Conservation (phyloP, 2,329 filamentous ascomycete species). For the Mycosphaerella sp. region DNA sequence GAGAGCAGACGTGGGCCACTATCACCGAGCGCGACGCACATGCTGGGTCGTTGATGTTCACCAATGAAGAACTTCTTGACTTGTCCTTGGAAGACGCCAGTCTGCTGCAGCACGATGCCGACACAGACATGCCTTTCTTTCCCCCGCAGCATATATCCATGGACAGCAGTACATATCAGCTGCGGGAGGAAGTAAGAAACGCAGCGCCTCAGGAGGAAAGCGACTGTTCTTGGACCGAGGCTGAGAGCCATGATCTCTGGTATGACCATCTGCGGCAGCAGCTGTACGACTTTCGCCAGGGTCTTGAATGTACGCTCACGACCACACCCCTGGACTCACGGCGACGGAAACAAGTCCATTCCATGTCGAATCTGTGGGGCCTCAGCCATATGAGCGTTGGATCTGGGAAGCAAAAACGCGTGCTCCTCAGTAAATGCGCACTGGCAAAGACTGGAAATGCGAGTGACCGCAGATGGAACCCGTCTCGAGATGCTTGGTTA, state of each 20-base stretch:
- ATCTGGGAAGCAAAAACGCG: not conserved
- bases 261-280: slow-evolving; percentile 8
- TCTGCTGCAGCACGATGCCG: not conserved
- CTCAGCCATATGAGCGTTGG: slow-evolving; percentile 13
- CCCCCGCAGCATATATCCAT: not conserved
- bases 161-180: not conserved
- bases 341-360: slow-evolving; percentile 14
- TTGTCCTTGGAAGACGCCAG: slow-evolving; percentile 1
- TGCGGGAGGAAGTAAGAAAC: not conserved
- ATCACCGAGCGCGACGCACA: not conserved
- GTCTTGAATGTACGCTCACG: slow-evolving; percentile 6
- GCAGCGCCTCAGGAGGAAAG: slow-evolving; percentile 8
- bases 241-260: slow-evolving; percentile 13
- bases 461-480: slow-evolving; percentile 10
- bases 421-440: slow-evolving; percentile 11
- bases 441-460: slow-evolving; percentile 6
- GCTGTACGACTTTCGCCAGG: slow-evolving; percentile 9
- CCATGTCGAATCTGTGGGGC: slow-evolving; percentile 13
- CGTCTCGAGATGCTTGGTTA: slow-evolving; percentile 5
- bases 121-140: not conserved
- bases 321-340: slow-evolving; percentile 4
- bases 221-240: slow-evolving; percentile 14
- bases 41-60: slow-evolving; percentile 1
- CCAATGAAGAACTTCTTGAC: slow-evolving; percentile 5
- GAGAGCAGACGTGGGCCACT: slow-evolving; percentile 1